Percentiles rank a stretch among this genome's conserved stretches.
Conservation (phyloP, 768 basidiomycete genomes). For the Xerocomellus amylosporus region DNA sequence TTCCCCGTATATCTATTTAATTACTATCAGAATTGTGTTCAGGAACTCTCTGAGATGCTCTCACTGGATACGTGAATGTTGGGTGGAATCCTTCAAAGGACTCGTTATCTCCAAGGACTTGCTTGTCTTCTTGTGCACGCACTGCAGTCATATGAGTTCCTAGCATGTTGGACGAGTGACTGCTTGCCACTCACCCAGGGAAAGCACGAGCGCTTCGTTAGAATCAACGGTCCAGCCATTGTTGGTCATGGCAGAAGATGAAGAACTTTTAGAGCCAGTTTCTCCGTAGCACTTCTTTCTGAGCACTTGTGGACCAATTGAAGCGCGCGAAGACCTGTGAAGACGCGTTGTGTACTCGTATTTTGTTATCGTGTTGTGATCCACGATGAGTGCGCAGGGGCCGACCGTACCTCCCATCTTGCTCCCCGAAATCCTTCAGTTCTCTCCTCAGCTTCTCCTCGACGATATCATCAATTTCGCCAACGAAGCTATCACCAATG, state of each 20-base stretch:
- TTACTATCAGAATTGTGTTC: conserved; percentile 5
- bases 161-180: neutral
- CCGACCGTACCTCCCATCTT: conserved; percentile 26
- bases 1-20: conserved; percentile 82
- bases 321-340: conserved; percentile 11
- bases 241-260: conserved; percentile 19
- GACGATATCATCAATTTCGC: conserved; percentile 86
- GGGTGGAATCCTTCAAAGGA: conserved; percentile 73
- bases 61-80: conserved; percentile 91
- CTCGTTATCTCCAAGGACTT: conserved; percentile 54
- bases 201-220: conserved; percentile 71
- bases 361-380: conserved; percentile 11
- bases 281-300: neutral
- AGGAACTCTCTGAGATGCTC: neutral
- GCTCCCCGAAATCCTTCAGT: conserved; percentile 63
- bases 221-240: conserved; percentile 75
- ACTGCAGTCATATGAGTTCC: conserved; percentile 41
- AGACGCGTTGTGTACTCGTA: conserved; percentile 30
- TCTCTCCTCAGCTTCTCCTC: conserved; percentile 79
- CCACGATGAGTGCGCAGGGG: conserved; percentile 28
- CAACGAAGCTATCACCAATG: conserved; percentile 73
- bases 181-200: conserved; percentile 52
- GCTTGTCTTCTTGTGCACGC: conserved; percentile 64
- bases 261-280: neutral
- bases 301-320: neutral